Base-by-base conservation (phyloP, 1,284 basidiomycete species). In the Ceratobasidium sp. region DNA sequence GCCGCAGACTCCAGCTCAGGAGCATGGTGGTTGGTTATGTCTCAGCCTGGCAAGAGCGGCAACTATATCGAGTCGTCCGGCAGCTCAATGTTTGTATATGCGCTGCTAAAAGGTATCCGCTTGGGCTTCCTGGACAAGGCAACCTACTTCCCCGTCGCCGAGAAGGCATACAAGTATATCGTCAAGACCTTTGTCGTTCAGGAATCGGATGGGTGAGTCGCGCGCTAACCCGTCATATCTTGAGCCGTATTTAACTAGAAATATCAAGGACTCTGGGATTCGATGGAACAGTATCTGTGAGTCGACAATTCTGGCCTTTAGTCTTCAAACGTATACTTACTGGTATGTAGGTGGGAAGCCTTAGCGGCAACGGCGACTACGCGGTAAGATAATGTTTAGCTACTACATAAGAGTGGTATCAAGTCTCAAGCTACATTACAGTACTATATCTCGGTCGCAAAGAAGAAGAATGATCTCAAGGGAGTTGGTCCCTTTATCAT, bases 61-160 rank as follows among this genome's bases (percentile, higher is more conserved):
- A 89, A 89, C 80, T 89, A 89, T 79, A 88, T 89, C 79, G 88
- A 89, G 84, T 88, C 87, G 82, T 88, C 87, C 75, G 88, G 86
- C 0, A 82, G 85, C 2, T 84, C 86, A 44, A 89, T 89, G 88
- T 89, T 87, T 79, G 86, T 89, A 2, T 89, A 89, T 81, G 78
- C 88, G 4, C 77, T 89, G 39, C 81, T 89, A 79, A 88, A 88
- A 78, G 87, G 84, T 1, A 86, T 88, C 23, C 83, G 88, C 66
- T 79, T 86, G 39, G 87, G 88, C 1, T 87, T 86, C 80, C 81
- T 89, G 1, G 42, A 73, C 12, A 66, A 78, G 55, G 71, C 64
- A 26, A 85, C 84, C 76, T 84, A 87, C 60, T 83, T 87, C 23
- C 81, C 79, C 3, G 85, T 86, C 20, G 85, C 85, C 71, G 85